phyloP scores from a whole-genome alignment of 495 filamentous ascomycete species.

The Geopyxis carbonaria region DNA sequence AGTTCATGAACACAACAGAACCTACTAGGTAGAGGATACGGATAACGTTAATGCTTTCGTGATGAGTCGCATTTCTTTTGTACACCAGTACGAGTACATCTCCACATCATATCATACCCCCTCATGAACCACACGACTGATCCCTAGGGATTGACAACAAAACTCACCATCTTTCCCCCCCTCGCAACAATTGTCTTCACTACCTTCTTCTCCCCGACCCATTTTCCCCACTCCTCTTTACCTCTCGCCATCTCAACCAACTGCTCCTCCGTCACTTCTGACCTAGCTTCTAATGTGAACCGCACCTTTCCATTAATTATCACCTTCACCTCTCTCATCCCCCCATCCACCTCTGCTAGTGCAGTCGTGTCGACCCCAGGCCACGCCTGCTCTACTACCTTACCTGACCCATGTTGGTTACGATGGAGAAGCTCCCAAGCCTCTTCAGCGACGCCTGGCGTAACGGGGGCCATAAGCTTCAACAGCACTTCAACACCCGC shows the following conservation, averaged over 20 bases:
- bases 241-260: conserved; percentile 32
- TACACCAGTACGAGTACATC: too few relatives aligned
- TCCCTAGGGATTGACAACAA: too few relatives aligned
- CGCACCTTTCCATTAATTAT: conserved; percentile 61
- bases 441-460: conserved; percentile 62
- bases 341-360: conserved; percentile 6
- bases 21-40: too few relatives aligned
- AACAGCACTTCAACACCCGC: conserved; percentile 34
- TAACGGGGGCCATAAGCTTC: conserved; percentile 56
- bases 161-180: conserved; percentile 39
- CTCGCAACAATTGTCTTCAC: conserved; percentile 36
- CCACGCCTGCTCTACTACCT: conserved; percentile 15
- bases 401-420: not conserved
- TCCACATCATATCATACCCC: too few relatives aligned
- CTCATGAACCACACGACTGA: too few relatives aligned
- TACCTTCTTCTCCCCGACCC: conserved; percentile 26
- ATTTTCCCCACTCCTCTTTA: conserved; percentile 25
- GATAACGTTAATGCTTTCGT: too few relatives aligned
- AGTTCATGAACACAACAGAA: too few relatives aligned
- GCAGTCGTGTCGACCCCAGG: conserved; percentile 8
- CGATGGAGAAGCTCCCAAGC: conserved; percentile 45
- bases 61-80: too few relatives aligned
- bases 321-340: conserved; percentile 36
- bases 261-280: conserved; percentile 16
- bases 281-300: conserved; percentile 31